A percentile compares a stretch with the other conserved stretches of the same genome.
Evolutionary conservation across 257 asterid species (phyloP).

Genomic region (Linaria vulgaris): DNA sequence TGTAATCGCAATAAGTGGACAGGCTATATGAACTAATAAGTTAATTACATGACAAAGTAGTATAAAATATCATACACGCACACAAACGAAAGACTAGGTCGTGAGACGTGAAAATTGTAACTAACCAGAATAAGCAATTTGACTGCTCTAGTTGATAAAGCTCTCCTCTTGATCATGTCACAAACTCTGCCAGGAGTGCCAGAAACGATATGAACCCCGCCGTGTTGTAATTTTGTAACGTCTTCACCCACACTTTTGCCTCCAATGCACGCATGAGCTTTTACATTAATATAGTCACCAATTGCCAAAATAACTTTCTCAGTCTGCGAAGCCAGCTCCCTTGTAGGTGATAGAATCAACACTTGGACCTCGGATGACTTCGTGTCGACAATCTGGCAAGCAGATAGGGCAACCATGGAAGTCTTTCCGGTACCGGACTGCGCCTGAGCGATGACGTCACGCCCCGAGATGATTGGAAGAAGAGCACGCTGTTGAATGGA

Average conservation of each 20-base stretch:
- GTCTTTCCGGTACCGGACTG: conserved; percentile 93
- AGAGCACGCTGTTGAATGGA: conserved; percentile 92
- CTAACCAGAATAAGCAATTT: conserved; percentile 79
- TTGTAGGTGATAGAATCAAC: conserved; percentile 88
- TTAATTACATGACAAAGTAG: no score
- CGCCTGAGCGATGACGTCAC: conserved; percentile 94
- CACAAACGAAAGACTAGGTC: background rate
- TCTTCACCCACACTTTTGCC: conserved; percentile 98
- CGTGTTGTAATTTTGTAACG: conserved; percentile 83
- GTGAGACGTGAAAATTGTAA: conserved; percentile 14
- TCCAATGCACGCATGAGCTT: conserved; percentile 96
- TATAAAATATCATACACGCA: background rate
- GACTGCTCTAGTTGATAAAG: conserved; percentile 80
- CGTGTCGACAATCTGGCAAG: conserved; percentile 81
- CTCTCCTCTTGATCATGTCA: conserved; percentile 97
- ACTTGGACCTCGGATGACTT: conserved; percentile 96
- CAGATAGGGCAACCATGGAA: conserved; percentile 92
- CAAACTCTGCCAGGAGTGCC: conserved; percentile 99
- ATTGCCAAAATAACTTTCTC: conserved; percentile 87
- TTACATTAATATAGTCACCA: conserved; percentile 79
- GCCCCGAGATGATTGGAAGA: conserved; percentile 72
- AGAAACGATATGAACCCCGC: conserved; percentile 97
- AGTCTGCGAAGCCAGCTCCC: conserved; percentile 97
- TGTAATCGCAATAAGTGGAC: no score
- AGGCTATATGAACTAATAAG: no score